phyloP scores from a whole-genome alignment of 306 rosid genomes.

The Sphenostylis stenocarpa region DNA sequence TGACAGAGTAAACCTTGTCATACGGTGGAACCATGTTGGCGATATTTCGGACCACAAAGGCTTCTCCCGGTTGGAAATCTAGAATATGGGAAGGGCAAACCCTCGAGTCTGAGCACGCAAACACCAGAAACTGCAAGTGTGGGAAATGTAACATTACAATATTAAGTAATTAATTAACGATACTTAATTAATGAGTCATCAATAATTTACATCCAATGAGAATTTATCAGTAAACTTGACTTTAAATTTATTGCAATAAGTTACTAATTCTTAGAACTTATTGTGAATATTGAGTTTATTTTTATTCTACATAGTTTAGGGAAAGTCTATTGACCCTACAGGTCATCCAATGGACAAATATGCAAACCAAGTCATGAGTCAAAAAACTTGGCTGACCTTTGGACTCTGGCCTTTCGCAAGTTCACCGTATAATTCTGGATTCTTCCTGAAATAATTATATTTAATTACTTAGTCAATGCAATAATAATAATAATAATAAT shows the following conservation, averaged over 20 bases:
- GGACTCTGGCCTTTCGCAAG: conserved; percentile 86
- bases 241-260: too few relatives aligned
- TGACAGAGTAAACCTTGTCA: conserved; percentile 55
- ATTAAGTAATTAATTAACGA: neutral
- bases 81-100: conserved; percentile 93
- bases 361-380: neutral
- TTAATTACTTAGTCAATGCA: neutral
- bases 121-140: conserved; percentile 80
- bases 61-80: conserved; percentile 95
- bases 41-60: conserved; percentile 89
- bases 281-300: too few relatives aligned
- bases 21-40: conserved; percentile 98
- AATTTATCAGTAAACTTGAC: neutral
- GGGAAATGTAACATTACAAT: neutral
- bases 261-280: too few relatives aligned
- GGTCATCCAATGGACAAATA: neutral
- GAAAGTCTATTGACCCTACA: neutral
- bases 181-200: neutral
- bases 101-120: conserved; percentile 97
- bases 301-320: neutral
- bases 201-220: neutral
- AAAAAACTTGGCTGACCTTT: conserved; percentile 51
- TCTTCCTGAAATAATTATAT: conserved; percentile 51
- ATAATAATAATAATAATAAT: neutral
- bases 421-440: conserved; percentile 54